Conservation (phyloP, 148 eudicot species). For the Chenopodium berlandieri region DNA sequence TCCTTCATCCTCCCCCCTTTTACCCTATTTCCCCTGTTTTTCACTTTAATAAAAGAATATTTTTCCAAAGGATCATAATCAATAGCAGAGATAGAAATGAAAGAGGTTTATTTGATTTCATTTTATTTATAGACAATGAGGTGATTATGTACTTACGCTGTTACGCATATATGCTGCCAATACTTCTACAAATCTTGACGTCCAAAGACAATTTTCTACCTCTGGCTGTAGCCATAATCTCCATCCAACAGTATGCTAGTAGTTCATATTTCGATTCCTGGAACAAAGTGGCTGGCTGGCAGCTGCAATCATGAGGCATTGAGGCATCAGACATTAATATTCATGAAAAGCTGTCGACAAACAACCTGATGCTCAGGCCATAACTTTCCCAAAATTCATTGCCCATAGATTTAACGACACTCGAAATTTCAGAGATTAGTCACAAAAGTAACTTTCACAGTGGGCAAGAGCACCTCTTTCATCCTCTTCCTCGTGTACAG, state of each 20-base stretch:
- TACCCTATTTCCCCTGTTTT: too few relatives aligned
- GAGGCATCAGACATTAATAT: not conserved
- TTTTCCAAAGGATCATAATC: not conserved
- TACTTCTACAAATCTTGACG: not conserved
- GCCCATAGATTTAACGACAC: not conserved
- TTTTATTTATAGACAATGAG: not conserved
- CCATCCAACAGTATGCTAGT: not conserved
- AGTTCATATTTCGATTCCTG: not conserved
- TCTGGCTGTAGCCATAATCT: not conserved
- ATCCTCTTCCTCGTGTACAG: slow-evolving; percentile 35
- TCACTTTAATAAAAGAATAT: too few relatives aligned
- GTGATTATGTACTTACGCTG: not conserved
- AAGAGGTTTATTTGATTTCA: not conserved
- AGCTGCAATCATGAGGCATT: not conserved
- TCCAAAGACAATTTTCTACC: not conserved
- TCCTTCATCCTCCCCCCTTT: too few relatives aligned
- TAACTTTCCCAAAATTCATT: not conserved
- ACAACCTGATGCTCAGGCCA: not conserved
- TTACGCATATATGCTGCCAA: not conserved
- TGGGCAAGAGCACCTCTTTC: slow-evolving; percentile 12
- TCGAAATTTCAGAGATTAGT: not conserved
- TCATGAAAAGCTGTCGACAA: not conserved
- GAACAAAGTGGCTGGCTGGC: not conserved
- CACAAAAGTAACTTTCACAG: not conserved
- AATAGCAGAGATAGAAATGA: not conserved